Conservation (phyloP, 2,329 filamentous ascomycete genomes). For the Rhynchosporium agropyri region DNA sequence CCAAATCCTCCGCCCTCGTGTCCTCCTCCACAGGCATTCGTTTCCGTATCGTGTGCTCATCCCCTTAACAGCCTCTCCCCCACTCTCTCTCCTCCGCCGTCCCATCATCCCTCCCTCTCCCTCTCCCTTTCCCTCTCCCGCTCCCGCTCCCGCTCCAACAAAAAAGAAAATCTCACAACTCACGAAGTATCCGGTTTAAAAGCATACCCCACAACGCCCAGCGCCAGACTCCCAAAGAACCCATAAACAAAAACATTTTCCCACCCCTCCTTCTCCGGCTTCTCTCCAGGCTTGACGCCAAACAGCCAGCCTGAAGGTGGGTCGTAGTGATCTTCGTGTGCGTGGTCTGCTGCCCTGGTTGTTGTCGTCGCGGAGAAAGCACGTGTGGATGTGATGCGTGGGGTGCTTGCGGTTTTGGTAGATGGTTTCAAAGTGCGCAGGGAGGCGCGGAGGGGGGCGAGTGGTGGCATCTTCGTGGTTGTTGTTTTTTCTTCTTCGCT, state of each 20-base stretch:
- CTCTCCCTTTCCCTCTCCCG: constrained; percentile 7
- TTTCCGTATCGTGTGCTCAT: no score
- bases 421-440: constrained; percentile 18
- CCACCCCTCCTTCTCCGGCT: constrained; percentile 96
- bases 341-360: constrained; percentile 33
- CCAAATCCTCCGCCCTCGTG: no score
- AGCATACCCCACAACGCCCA: constrained; percentile 79
- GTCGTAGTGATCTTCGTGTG: constrained; percentile 68
- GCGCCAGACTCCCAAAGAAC: constrained; percentile 75
- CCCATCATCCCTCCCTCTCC: constrained; percentile 14
- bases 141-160: constrained; percentile 5
- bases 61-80: no score
- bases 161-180: constrained; percentile 49
- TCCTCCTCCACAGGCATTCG: no score
- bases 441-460: constrained; percentile 2
- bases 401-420: neutral
- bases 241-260: constrained; percentile 85
- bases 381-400: neutral
- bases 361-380: constrained; percentile 8
- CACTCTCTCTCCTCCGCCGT: no score
- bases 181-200: constrained; percentile 99
- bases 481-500: neutral
- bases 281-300: constrained; percentile 92
- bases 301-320: constrained; percentile 90
- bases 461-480: constrained; percentile 13